Percentiles rank a stretch among this genome's conserved stretches.
phyloP scores from a whole-genome alignment of 169 alveolate species.

The Theileria parva region DNA sequence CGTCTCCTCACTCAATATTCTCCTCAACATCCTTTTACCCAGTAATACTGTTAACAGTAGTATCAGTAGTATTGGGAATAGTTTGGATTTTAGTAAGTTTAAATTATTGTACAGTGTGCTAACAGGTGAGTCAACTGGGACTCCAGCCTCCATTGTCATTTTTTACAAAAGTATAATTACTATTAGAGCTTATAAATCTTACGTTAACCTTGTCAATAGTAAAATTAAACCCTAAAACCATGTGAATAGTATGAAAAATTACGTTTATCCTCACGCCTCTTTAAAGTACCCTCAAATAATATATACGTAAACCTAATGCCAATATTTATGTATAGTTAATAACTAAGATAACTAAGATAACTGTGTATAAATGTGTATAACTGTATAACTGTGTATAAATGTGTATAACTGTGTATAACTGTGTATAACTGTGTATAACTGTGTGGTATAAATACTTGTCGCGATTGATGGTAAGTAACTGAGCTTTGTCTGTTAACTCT shows the following conservation, averaged over 20 bases:
- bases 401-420: not conserved
- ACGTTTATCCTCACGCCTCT: not conserved
- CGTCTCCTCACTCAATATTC: not conserved
- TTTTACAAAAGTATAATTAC: not conserved
- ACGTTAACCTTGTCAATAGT: not conserved
- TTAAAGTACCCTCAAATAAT: not conserved
- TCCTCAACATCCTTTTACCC: not conserved
- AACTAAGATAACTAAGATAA: not conserved
- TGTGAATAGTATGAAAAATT: too few species aligned
- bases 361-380: too few species aligned
- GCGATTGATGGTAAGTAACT: too few species aligned
- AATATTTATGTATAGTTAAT: not conserved
- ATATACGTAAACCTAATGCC: not conserved
- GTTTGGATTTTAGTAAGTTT: not conserved
- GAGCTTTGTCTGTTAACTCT: too few species aligned
- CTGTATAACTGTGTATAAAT: not conserved
- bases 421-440: not conserved
- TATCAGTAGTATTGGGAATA: not conserved
- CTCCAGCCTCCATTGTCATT: not conserved
- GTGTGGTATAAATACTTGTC: not conserved
- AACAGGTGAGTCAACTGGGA: too few species aligned
- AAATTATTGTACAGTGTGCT: not conserved
- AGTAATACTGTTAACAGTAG: not conserved
- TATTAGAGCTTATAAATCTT: not conserved
- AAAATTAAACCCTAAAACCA: not conserved